A percentile compares a stretch with the other conserved stretches of the same genome.
Conservation (phyloP, 768 basidiomycete genomes). For the Tylopilus vinaceipallidus region DNA sequence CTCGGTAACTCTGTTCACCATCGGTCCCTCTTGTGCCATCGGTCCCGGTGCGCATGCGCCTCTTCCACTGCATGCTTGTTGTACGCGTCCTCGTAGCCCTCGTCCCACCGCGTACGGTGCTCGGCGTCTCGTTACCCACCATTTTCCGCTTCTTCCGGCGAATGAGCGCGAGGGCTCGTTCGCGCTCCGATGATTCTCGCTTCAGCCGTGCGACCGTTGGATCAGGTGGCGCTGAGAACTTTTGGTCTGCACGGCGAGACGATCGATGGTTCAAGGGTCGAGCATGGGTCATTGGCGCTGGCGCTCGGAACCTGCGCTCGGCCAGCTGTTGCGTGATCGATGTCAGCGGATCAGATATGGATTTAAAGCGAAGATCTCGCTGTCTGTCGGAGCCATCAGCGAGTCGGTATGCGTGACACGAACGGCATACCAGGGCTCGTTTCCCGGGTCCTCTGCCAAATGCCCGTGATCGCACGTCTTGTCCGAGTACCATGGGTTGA, state of each 20-base stretch:
- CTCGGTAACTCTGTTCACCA: too few species aligned
- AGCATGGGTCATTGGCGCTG: slow-evolving; percentile 13
- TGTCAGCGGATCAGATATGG: slow-evolving; percentile 67
- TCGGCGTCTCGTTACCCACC: slow-evolving; percentile 67
- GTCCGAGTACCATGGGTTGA: slow-evolving; percentile 74
- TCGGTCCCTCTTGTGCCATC: too few species aligned
- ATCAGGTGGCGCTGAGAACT: slow-evolving; percentile 34
- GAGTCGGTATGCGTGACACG: not conserved
- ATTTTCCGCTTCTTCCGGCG: slow-evolving; percentile 62
- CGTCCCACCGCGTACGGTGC: slow-evolving; percentile 59
- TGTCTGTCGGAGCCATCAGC: slow-evolving; percentile 51
- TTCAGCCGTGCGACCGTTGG: slow-evolving; percentile 53
- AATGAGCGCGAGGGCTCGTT: slow-evolving; percentile 72
- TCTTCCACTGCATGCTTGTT: too few species aligned
- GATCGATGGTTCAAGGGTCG: slow-evolving; percentile 19
- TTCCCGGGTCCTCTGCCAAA: slow-evolving; percentile 30
- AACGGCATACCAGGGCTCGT: slow-evolving; percentile 37
- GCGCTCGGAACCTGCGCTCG: slow-evolving; percentile 28
- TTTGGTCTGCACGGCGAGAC: slow-evolving; percentile 7
- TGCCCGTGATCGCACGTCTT: slow-evolving; percentile 23
- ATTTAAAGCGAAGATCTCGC: slow-evolving; percentile 58
- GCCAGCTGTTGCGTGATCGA: slow-evolving; percentile 68
- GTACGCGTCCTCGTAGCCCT: too few species aligned
- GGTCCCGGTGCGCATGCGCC: too few species aligned
- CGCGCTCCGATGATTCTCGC: slow-evolving; percentile 75